Base-by-base conservation (phyloP, 306 rosid species). In the Vigna trinervia region DNA sequence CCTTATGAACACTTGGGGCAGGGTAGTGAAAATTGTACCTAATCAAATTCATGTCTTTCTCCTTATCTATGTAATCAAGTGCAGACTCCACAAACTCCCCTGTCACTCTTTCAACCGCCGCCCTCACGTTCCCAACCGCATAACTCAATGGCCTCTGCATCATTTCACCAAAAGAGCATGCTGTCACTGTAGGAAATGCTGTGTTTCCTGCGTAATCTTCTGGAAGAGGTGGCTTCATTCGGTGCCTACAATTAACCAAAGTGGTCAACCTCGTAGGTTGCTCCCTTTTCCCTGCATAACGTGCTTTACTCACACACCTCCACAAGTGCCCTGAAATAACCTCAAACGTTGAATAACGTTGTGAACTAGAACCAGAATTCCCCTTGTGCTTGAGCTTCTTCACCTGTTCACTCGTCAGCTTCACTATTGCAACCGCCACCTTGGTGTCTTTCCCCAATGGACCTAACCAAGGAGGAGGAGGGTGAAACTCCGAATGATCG, bases 281-380 rank as follows among this genome's bases (percentile, higher is more conserved):
- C 4, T 67, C 2, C 4, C 50, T 28, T 4, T 79, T 63, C 26
- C 84, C 83, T 1, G 11, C 47, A 2, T 78, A 74, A 0, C 80
- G 82, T 11, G 88, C 86, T 72, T 82, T 82, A 60, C 54, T 70
- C 0, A 68, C 75, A 10, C 82, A 76, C 14, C 67, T 79, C 88
- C 89, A 83, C 45, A 86, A 1, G 58, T 83, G 64, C 14, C 87
- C 85, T 0, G 86, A 36, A 23, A 85, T 8, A 1, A 80, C 84
- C 80, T 85, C 86, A 48, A 82, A 85, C 12, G 71, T 75, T 10
- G 84, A 79, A 62, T 79, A 82, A 36, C 32, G 67, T 19, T 20
- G 14, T 11, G 70, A 0, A 14, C 26, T n/a, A 2, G 47, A 0
- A 17, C 23, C n/a, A 60, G 22, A 0, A 61, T 4, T 13, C 32